Evolutionary conservation across 225 moss, liverwort and hornwort genomes (phyloP), one percentile per base, ranked within the genome.

Genomic region (Thuidium tamariscinum): DNA sequence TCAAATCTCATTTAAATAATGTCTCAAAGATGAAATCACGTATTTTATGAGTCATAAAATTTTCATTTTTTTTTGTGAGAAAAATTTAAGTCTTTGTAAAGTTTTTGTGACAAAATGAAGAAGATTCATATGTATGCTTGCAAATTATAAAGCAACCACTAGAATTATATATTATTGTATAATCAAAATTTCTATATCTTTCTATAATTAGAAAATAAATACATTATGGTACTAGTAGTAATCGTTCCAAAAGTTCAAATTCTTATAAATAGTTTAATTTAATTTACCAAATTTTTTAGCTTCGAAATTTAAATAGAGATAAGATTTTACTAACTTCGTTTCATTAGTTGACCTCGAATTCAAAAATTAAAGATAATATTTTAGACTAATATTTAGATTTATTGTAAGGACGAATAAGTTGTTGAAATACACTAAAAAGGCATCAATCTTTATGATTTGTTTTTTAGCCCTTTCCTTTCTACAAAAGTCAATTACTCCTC

Each of bases 241-340:
- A n/a, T n/a, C n/a, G n/a, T 51, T 13, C 7, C 3, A 7, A 1
- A 14, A 42, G 7, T 42, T 42, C 1, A 70, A 23, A 39, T 68
- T 13, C 4, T 13, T 22, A 36, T 21, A 0, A 20, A 1, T 1
- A 12, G 0, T 39, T 14, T 13, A 7, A 39, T 39, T 39, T 37
- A 23, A 39, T 1, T 0, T 39, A 23, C 9, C 0, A 9, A 11
- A 4, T 8, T 2, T 8, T 3, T 3, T 70, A n/a, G n/a, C n/a
- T n/a, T 70, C 11, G 1, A 10, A 44, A 16, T 27, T 46, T 0
- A 2, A 72, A 0, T 46, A 10, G 7, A 44, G 2, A 72, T 3
- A 11, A 6, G 1, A 30, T 16, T 18, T 72, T 0, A 10, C 29
- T 44, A 5, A 15, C 2, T 46, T 72, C 2, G 18, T 46, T 29